Percentiles rank a stretch among this genome's conserved stretches.
Evolutionary conservation across 169 alveolate species (phyloP).

Genomic region (Babesia gibsoni): DNA sequence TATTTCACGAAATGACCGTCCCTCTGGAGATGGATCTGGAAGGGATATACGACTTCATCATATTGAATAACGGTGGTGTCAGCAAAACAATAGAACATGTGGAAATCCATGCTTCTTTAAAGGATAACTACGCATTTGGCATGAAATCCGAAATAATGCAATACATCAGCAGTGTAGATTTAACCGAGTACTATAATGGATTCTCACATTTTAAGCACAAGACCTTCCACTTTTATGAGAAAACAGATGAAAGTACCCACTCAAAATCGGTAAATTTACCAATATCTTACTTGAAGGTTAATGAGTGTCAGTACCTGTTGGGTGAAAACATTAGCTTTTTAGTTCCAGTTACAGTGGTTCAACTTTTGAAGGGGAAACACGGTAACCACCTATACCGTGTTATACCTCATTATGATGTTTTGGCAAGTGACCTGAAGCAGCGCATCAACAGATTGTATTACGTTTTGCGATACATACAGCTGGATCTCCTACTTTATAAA

Average conservation of each 20-base stretch:
- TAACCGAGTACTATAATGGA: conserved; percentile 1
- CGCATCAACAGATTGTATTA: neutral
- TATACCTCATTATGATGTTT: conserved; percentile 1
- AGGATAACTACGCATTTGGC: neutral
- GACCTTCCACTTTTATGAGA: neutral
- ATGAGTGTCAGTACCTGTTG: conserved; percentile 13
- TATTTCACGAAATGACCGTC: neutral
- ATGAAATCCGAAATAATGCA: conserved; percentile 12
- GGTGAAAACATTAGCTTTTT: conserved; percentile 34
- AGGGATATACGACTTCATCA: conserved; percentile 6
- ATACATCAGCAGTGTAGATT: neutral
- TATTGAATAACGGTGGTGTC: neutral
- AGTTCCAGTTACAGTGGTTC: conserved; percentile 6
- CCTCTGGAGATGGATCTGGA: neutral
- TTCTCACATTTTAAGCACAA: neutral
- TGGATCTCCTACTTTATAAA: neutral
- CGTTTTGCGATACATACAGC: neutral
- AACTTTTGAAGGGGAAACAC: neutral
- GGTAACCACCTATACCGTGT: conserved; percentile 12
- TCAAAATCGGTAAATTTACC: neutral
- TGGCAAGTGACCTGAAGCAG: neutral
- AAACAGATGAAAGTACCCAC: neutral
- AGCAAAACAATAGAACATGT: neutral
- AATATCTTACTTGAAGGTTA: neutral
- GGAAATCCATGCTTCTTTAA: neutral